A percentile compares a stretch with the other conserved stretches of the same genome.
Evolutionary conservation across 75 land plant genomes (phyloP).

Genomic region (Ceratopteris richardii): DNA sequence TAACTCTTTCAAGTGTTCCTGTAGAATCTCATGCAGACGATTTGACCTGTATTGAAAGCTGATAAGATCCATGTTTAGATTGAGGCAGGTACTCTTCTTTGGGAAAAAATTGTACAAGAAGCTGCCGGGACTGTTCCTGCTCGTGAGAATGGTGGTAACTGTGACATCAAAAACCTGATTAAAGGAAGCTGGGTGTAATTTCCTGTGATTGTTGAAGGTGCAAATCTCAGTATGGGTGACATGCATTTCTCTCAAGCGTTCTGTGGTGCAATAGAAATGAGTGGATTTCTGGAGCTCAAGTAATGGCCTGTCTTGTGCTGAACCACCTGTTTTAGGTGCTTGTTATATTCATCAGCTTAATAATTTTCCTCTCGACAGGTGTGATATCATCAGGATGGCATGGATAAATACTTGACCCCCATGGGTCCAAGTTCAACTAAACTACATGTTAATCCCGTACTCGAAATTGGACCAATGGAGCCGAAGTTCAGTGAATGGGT

Average conservation of each 20-base stretch:
- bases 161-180: constrained; percentile 91
- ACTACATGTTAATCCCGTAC: constrained; percentile 83
- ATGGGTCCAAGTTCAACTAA: constrained; percentile 84
- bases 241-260: constrained; percentile 95
- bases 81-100: constrained; percentile 44
- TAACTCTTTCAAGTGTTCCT: too few relatives aligned
- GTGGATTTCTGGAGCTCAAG: constrained; percentile 89
- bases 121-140: constrained; percentile 92
- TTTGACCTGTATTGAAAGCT: not conserved
- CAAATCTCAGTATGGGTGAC: constrained; percentile 81
- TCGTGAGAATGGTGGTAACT: constrained; percentile 92
- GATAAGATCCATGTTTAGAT: constrained; percentile 27
- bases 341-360: not conserved
- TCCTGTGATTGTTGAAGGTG: constrained; percentile 88
- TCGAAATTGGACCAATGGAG: constrained; percentile 89
- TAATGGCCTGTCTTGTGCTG: constrained; percentile 7
- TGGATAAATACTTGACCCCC: constrained; percentile 82
- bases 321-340: not conserved
- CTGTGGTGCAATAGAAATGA: constrained; percentile 95
- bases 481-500: constrained; percentile 86
- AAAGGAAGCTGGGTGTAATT: constrained; percentile 82
- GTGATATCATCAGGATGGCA: constrained; percentile 83
- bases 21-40: too few relatives aligned
- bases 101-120: constrained; percentile 66
- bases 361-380: constrained; percentile 31